phyloP scores from a whole-genome alignment of 1,284 basidiomycete genomes.

The Singerocomus rubriflavus region DNA sequence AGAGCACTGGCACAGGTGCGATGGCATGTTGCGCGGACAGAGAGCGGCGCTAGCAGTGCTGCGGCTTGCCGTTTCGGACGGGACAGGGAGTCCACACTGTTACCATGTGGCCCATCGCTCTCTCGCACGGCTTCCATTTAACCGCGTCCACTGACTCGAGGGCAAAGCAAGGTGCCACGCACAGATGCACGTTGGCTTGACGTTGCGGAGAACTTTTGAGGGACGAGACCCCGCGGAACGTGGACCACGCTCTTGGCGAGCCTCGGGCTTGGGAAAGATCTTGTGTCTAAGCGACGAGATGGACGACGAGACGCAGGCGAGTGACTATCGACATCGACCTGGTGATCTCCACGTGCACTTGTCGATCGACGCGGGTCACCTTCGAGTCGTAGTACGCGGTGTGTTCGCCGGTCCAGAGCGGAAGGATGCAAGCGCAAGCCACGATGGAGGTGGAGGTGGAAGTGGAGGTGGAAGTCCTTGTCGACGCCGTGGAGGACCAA shows the following conservation, averaged over 20 bases:
- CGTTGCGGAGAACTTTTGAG: no score
- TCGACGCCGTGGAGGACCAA: not conserved
- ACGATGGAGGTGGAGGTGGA: no score
- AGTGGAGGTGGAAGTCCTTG: no score
- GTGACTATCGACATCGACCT: not conserved
- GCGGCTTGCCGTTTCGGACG: slow-evolving; percentile 1
- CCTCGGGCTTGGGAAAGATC: no score
- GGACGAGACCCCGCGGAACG: no score
- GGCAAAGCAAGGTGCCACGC: not conserved
- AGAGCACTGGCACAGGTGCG: no score
- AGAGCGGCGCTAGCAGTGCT: no score
- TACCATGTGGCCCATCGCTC: no score
- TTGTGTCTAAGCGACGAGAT: not conserved
- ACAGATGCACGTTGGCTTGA: not conserved
- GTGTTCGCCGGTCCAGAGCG: not conserved
- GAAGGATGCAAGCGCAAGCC: slow-evolving; percentile 4
- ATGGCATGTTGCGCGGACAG: no score
- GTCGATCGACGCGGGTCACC: not conserved
- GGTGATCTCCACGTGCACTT: not conserved
- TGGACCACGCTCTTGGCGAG: not conserved
- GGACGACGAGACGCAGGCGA: not conserved
- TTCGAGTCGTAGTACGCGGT: not conserved
- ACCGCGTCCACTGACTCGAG: no score
- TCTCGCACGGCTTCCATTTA: no score
- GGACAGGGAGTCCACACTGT: no score